Base-by-base conservation (phyloP, 2,329 filamentous ascomycete species). In the Penicillium sp. region DNA sequence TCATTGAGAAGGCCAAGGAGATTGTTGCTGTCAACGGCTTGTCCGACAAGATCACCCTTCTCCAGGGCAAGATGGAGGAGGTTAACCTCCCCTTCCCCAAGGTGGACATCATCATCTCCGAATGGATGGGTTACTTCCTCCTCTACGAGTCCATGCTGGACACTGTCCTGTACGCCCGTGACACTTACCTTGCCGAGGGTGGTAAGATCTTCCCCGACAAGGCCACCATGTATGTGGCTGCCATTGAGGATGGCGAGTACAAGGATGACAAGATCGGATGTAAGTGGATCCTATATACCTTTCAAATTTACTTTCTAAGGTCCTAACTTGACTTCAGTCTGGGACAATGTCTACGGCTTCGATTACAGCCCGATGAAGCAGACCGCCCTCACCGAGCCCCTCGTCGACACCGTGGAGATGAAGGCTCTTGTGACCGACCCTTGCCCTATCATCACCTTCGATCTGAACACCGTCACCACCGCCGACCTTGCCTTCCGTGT, bases 61-160 rank as follows among this genome's bases (percentile, higher is more conserved):
- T 99, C 62, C 94, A 97, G 81, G 94, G 94, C 75, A 99, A 99
- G 85, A 99, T 99, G 94, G 94, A 99, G 81, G 94, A 99, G 80
- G 92, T 99, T 44, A 82, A 89, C 70, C 82, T 99, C 60, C 94
- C 94, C 20, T 96, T 89, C 77, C 89, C 91, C 70, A 90, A 97
- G 79, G 94, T 99, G 63, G 94, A 99, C 73, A 99, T 99, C 74
- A 99, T 99, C 79, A 96, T 99, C 75, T 97, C 93, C 2, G 94
- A 99, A 82, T 99, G 94, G 94, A 99, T 99, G 94, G 94, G 94
- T 31, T 99, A 99, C 81, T 97, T 97, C 82, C 81, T 99, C 51
- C 86, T 99, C 58, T 99, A 99, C 79, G 94, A 99, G 85, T 90
- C 85, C 85, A 99, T 99, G 94, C 79, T 99, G 71, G 94, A 99